These are phyloP conservation scores for Alternaria alternata DNA, from an alignment of 2,329 filamentous ascomycete species.

Conservation along the genomic window DNA sequence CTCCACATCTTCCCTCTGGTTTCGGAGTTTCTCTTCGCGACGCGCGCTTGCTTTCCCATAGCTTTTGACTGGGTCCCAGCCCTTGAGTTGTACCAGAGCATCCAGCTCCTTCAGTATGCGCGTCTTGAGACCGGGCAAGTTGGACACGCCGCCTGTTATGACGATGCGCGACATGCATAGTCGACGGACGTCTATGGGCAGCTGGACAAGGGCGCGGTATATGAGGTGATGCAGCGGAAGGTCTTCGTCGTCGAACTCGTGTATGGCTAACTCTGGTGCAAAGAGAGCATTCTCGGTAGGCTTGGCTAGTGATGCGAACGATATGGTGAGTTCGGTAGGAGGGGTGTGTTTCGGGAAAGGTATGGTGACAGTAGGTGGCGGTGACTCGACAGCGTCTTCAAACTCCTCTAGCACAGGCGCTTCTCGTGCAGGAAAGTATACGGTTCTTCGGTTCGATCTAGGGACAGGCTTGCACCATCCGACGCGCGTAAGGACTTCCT, in stretches of 20 bases:
- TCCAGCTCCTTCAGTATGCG: slow-evolving; percentile 80
- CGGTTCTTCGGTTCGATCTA: slow-evolving; percentile 38
- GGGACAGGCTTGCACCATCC: slow-evolving; percentile 71
- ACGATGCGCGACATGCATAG: slow-evolving; percentile 89
- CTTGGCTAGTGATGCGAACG: slow-evolving; percentile 74
- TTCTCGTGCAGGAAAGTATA: slow-evolving; percentile 45
- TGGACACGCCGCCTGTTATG: slow-evolving; percentile 82
- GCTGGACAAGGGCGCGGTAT: slow-evolving; percentile 75
- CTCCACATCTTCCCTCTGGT: slow-evolving; percentile 34
- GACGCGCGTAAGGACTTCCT: slow-evolving; percentile 78
- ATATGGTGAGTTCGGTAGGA: slow-evolving; percentile 66
- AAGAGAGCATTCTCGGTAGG: slow-evolving; percentile 82
- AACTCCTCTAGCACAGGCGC: slow-evolving; percentile 55
- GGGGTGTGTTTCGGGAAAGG: slow-evolving; percentile 49
- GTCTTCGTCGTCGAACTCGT: slow-evolving; percentile 85
- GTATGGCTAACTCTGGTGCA: slow-evolving; percentile 59
- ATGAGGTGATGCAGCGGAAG: slow-evolving; percentile 78
- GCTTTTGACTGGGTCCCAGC: slow-evolving; percentile 80
- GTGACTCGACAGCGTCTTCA: slow-evolving; percentile 48
- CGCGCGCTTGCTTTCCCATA: slow-evolving; percentile 64
- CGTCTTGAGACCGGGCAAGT: slow-evolving; percentile 79
- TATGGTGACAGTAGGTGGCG: slow-evolving; percentile 44
- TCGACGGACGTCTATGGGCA: slow-evolving; percentile 83
- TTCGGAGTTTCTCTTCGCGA: slow-evolving; percentile 38
- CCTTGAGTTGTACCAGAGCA: slow-evolving; percentile 69